A percentile compares a stretch with the other conserved stretches of the same genome.
These are phyloP conservation scores for Cladophialophora immunda DNA, from an alignment of 2,329 filamentous ascomycete genomes.

Conservation along the genomic window DNA sequence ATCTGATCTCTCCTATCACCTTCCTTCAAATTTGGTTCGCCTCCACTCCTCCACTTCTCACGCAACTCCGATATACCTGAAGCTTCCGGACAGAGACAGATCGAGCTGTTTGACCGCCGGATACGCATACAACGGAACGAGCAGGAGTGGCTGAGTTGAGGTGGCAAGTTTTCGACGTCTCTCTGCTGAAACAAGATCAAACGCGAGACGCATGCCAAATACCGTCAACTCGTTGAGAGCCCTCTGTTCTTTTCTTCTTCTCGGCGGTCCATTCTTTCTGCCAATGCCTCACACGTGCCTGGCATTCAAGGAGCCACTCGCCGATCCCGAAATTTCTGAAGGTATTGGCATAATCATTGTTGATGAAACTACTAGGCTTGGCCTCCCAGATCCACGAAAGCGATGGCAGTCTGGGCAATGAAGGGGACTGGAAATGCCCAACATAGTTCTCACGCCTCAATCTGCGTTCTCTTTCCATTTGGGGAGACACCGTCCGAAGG, in stretches of 20 bases:
- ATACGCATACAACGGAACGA: neutral
- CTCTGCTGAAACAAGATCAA: conserved; percentile 10
- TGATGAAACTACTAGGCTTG: conserved; percentile 17
- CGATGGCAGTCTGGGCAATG: conserved; percentile 14
- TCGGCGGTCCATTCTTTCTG: neutral
- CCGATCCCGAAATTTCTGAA: neutral
- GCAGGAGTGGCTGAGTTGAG: conserved; percentile 10
- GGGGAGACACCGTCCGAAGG: neutral
- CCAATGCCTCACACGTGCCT: neutral
- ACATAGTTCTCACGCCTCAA: neutral
- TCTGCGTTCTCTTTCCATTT: neutral
- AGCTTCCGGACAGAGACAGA: neutral
- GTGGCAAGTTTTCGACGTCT: neutral
- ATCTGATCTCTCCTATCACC: conserved; percentile 10
- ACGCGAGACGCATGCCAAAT: conserved; percentile 7
- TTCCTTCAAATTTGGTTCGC: conserved; percentile 19
- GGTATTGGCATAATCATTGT: conserved; percentile 12
- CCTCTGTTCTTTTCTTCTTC: neutral
- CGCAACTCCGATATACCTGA: conserved; percentile 10
- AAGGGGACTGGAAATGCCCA: neutral
- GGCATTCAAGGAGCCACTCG: conserved; percentile 5
- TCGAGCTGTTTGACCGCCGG: neutral
- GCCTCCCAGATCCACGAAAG: conserved; percentile 10
- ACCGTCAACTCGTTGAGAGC: neutral
- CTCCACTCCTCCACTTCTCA: conserved; percentile 13